phyloP scores from a whole-genome alignment of 139 green algal genomes.

The Chlorella sp. region DNA sequence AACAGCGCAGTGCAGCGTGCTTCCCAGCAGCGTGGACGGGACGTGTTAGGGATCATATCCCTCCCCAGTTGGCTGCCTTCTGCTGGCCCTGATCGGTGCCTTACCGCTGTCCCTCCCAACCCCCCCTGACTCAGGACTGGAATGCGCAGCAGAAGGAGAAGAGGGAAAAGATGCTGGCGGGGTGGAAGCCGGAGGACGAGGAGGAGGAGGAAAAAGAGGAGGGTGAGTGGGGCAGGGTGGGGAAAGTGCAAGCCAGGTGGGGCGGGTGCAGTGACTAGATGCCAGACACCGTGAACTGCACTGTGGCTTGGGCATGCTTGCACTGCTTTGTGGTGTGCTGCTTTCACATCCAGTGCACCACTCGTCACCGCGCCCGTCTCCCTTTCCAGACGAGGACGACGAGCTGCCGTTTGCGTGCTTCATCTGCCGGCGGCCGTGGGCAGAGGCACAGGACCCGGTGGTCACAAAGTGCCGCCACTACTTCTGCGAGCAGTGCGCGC shows the following conservation, averaged over 20 bases:
- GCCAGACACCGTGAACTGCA: too few relatives aligned
- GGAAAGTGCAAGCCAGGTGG: background rate
- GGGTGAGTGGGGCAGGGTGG: background rate
- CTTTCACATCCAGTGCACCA: too few relatives aligned
- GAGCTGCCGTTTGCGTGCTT: constrained; percentile 95
- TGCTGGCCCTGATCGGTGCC: background rate
- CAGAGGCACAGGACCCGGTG: constrained; percentile 84
- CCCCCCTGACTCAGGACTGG: constrained; percentile 80
- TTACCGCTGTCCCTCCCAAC: background rate
- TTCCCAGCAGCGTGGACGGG: too few relatives aligned
- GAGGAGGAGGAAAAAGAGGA: constrained; percentile 54
- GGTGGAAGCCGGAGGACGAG: constrained; percentile 58
- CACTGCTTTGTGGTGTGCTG: too few relatives aligned
- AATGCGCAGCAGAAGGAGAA: constrained; percentile 90
- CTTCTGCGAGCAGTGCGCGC: constrained; percentile 97
- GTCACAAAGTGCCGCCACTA: constrained; percentile 96
- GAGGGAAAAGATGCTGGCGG: constrained; percentile 62
- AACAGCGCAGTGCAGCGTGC: too few relatives aligned
- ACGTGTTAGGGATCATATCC: too few relatives aligned
- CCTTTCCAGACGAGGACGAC: constrained; percentile 74
- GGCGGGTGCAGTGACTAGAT: background rate
- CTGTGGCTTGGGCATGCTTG: too few relatives aligned
- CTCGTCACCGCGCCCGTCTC: too few relatives aligned
- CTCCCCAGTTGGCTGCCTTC: too few relatives aligned
- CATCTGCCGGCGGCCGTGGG: constrained; percentile 88